These are phyloP conservation scores for Starmerella floricola DNA, from an alignment of 805 yeast genomes.

Conservation along the genomic window DNA sequence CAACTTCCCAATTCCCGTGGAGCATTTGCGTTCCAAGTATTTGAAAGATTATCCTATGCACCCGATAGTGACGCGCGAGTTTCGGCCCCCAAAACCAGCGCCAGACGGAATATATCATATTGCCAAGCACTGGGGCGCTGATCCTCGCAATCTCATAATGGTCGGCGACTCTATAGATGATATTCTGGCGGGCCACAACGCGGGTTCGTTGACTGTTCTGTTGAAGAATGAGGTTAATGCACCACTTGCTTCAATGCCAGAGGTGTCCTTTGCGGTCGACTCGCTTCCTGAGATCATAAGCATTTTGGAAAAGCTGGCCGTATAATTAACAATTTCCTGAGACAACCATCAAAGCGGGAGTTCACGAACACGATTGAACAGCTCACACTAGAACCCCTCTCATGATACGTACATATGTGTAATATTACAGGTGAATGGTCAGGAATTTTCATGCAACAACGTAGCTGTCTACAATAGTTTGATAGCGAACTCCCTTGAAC, in stretches of 20 bases:
- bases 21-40: conserved; percentile 37
- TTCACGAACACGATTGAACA: too few species aligned
- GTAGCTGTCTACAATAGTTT: conserved; percentile 45
- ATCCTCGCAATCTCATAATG: conserved; percentile 44
- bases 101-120: conserved; percentile 53
- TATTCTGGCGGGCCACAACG: conserved; percentile 49
- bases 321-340: neutral
- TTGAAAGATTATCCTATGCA: conserved; percentile 36
- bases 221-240: conserved; percentile 42
- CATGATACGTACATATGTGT: too few species aligned
- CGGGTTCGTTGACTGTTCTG: conserved; percentile 49
- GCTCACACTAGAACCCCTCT: too few species aligned
- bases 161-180: conserved; percentile 67
- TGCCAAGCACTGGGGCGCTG: conserved; percentile 37
- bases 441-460: conserved; percentile 32
- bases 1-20: conserved; percentile 45
- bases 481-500: conserved; percentile 82
- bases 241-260: conserved; percentile 32
- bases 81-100: conserved; percentile 56
- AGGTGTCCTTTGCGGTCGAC: conserved; percentile 31
- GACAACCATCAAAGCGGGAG: too few species aligned
- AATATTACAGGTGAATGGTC: neutral
- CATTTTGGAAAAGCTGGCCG: conserved; percentile 5
- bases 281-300: conserved; percentile 19
- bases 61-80: conserved; percentile 48